Conservation (phyloP, 169 alveolate genomes). For the Plasmodium gallinaceum region DNA sequence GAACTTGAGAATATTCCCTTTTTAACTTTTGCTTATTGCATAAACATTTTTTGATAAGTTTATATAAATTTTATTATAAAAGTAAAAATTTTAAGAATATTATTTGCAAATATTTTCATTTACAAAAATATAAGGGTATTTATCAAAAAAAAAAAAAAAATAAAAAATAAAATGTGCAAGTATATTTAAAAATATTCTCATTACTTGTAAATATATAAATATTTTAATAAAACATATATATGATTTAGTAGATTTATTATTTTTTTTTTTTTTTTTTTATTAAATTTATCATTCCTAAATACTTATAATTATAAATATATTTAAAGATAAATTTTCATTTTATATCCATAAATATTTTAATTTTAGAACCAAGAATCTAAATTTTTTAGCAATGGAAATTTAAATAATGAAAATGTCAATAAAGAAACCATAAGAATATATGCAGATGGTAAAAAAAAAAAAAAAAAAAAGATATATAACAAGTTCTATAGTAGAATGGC, state of each 20-base stretch:
- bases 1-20: neutral
- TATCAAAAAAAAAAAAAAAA: too few relatives aligned
- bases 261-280: too few relatives aligned
- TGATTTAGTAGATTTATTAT: too few relatives aligned
- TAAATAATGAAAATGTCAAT: slow-evolving; percentile 6
- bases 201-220: too few relatives aligned
- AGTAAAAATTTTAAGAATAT: too few relatives aligned
- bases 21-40: neutral
- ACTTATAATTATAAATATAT: neutral
- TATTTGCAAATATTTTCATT: too few relatives aligned
- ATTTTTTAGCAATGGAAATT: slow-evolving; percentile 1
- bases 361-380: slow-evolving; percentile 30
- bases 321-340: neutral
- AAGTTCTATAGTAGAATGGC: neutral
- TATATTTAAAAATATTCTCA: too few relatives aligned
- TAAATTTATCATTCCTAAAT: too few relatives aligned
- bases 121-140: too few relatives aligned
- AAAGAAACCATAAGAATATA: slow-evolving; percentile 55
- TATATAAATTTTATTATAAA: neutral
- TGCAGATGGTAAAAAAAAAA: slow-evolving; percentile 72
- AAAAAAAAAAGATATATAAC: neutral
- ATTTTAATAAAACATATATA: too few relatives aligned
- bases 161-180: too few relatives aligned
- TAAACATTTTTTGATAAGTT: neutral
- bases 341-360: neutral